Evolutionary conservation across 495 filamentous ascomycete genomes (phyloP).

Genomic region (Niebla homalea): DNA sequence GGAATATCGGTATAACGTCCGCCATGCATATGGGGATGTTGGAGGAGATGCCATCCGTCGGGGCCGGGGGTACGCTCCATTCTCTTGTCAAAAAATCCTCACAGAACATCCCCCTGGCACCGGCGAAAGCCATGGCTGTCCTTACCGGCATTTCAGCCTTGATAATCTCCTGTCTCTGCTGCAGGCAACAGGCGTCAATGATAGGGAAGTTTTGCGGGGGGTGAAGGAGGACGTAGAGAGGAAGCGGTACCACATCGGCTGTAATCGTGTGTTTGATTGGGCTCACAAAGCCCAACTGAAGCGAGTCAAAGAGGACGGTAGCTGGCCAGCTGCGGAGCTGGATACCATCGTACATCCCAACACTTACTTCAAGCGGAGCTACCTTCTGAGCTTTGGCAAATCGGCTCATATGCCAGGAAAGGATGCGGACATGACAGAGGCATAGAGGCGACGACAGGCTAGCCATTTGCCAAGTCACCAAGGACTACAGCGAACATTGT

Average conservation of each 20-base stretch:
- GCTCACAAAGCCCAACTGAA: conserved; percentile 77
- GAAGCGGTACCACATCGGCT: conserved; percentile 87
- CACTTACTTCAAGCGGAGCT: conserved; percentile 92
- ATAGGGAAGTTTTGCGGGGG: conserved; percentile 60
- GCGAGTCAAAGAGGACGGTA: conserved; percentile 68
- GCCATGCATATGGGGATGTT: conserved; percentile 87
- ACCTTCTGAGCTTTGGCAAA: conserved; percentile 46
- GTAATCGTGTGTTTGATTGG: conserved; percentile 90
- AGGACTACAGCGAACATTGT: too few relatives aligned
- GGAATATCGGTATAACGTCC: conserved; percentile 92
- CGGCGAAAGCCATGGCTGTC: conserved; percentile 86
- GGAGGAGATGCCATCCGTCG: conserved; percentile 83
- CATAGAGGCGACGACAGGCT: too few relatives aligned
- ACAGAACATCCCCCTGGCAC: conserved; percentile 70
- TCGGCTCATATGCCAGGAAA: too few relatives aligned
- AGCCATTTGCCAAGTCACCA: too few relatives aligned
- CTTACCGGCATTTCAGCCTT: conserved; percentile 78
- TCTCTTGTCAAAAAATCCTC: conserved; percentile 88
- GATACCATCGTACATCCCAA: conserved; percentile 98
- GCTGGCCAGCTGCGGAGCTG: conserved; percentile 64
- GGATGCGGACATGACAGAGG: too few relatives aligned
- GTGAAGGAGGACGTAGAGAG: conserved; percentile 82
- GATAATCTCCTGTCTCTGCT: conserved; percentile 74
- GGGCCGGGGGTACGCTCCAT: conserved; percentile 73
- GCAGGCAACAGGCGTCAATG: conserved; percentile 60